Percentiles rank a stretch among this genome's conserved stretches.
Conservation (phyloP, 306 rosid species). For the Corylus americana region DNA sequence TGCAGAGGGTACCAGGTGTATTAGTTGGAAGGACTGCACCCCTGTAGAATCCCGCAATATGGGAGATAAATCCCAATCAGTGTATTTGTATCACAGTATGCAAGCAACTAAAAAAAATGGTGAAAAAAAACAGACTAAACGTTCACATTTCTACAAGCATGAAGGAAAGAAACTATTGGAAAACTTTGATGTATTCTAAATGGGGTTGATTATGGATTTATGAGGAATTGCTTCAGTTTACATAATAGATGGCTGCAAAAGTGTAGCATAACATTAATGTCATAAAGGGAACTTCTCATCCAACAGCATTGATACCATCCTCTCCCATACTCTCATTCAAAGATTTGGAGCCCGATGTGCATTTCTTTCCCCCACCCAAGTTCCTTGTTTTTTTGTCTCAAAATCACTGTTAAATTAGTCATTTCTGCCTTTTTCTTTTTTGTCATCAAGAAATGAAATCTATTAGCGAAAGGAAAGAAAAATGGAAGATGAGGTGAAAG, state of each 20-base stretch:
- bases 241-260: neutral
- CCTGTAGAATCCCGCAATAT: slow-evolving; percentile 53
- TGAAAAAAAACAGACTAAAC: neutral
- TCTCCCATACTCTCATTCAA: neutral
- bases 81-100: neutral
- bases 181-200: neutral
- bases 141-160: neutral
- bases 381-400: neutral
- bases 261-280: neutral
- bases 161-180: neutral
- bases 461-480: neutral
- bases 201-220: neutral
- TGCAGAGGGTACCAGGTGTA: slow-evolving; percentile 75
- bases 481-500: neutral
- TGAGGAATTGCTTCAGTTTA: neutral
- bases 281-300: neutral
- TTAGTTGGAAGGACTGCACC: slow-evolving; percentile 95
- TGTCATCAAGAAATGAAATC: neutral
- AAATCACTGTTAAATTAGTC: neutral
- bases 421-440: neutral
- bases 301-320: neutral
- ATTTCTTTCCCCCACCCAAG: neutral
- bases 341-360: neutral
- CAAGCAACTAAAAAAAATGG: neutral
- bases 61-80: neutral